Conservation (phyloP, 805 yeast species). For the Wickerhamiella shivajii region DNA sequence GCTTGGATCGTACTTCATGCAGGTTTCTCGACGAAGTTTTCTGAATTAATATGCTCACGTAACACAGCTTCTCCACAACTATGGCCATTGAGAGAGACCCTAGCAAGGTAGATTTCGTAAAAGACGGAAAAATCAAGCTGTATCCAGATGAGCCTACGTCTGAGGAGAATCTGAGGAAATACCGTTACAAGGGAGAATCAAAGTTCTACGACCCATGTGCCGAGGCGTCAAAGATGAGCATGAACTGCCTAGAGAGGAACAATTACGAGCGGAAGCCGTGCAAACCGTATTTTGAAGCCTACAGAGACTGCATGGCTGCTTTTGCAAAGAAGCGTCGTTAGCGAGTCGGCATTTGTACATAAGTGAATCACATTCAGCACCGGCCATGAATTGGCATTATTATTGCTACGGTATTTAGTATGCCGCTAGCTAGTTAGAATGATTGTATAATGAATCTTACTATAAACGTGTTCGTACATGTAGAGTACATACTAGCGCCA, state of each 20-base stretch:
- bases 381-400: too few species aligned
- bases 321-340: slow-evolving; percentile 38
- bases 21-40: too few species aligned
- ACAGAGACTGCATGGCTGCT: slow-evolving; percentile 76
- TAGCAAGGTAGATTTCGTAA: slow-evolving; percentile 38
- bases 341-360: too few species aligned
- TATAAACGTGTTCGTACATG: too few species aligned
- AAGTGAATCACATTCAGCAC: too few species aligned
- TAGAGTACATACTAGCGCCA: too few species aligned
- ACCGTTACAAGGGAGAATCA: slow-evolving; percentile 63
- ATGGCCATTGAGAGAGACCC: slow-evolving; percentile 23
- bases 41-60: too few species aligned
- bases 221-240: slow-evolving; percentile 75
- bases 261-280: slow-evolving; percentile 54
- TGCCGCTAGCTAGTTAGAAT: too few species aligned
- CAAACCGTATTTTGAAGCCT: slow-evolving; percentile 79
- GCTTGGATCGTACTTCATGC: background rate
- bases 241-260: slow-evolving; percentile 68
- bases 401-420: too few species aligned
- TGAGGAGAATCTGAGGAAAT: slow-evolving; percentile 49
- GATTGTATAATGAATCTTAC: too few species aligned
- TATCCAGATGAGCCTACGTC: slow-evolving; percentile 84
- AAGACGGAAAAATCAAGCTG: slow-evolving; percentile 46
- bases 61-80: background rate
- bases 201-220: slow-evolving; percentile 88